Evolutionary conservation across 768 basidiomycete genomes (phyloP).

Genomic region (Collybia mongolica): DNA sequence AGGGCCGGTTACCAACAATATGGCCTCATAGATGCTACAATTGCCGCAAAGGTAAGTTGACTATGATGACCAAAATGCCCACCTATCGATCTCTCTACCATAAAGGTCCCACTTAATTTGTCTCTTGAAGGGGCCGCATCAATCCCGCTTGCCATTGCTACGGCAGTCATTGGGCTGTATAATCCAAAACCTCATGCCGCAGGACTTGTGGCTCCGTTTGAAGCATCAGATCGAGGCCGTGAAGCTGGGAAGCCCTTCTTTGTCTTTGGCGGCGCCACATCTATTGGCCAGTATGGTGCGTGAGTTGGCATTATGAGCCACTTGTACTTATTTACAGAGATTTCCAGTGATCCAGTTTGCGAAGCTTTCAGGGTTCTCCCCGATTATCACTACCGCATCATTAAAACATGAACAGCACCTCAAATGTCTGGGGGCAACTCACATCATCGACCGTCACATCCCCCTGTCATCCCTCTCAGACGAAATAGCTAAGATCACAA

Average conservation of each 20-base stretch:
- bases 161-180: slow-evolving; percentile 31
- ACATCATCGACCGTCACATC: slow-evolving; percentile 26
- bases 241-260: slow-evolving; percentile 29
- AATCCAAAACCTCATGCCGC: slow-evolving; percentile 21
- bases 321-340: not conserved
- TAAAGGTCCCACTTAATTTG: slow-evolving; percentile 31
- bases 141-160: slow-evolving; percentile 26
- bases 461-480: not conserved
- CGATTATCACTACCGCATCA: slow-evolving; percentile 34
- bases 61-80: slow-evolving; percentile 4
- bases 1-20: slow-evolving; percentile 26
- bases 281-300: slow-evolving; percentile 36
- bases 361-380: slow-evolving; percentile 34
- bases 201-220: slow-evolving; percentile 30
- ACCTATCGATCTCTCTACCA: not conserved
- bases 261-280: slow-evolving; percentile 34
- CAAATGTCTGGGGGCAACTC: slow-evolving; percentile 33
- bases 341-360: slow-evolving; percentile 29
- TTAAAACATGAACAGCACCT: slow-evolving; percentile 20
- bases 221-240: slow-evolving; percentile 24
- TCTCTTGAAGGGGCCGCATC: slow-evolving; percentile 35
- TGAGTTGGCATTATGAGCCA: not conserved
- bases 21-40: slow-evolving; percentile 15
- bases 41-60: slow-evolving; percentile 12
- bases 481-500: slow-evolving; percentile 17